phyloP scores from a whole-genome alignment of 2,329 filamentous ascomycete genomes.

The Monilinia vaccinii-corymbosi region DNA sequence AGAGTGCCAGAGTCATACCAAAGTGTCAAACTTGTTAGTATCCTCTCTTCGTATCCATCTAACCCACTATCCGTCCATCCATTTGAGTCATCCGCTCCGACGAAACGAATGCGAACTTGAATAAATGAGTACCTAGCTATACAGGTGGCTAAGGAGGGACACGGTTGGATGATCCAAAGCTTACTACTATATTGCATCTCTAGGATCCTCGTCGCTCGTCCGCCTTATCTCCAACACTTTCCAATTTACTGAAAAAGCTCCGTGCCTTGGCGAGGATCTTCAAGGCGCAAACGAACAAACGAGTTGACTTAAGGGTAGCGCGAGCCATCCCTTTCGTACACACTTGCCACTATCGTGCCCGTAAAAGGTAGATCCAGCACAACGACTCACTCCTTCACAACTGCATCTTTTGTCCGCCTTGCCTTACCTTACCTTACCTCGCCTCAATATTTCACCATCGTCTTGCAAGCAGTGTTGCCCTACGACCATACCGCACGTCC shows the following conservation, averaged over 20 bases:
- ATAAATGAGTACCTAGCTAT: background rate
- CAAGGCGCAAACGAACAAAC: background rate
- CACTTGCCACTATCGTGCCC: background rate
- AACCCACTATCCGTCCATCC: background rate
- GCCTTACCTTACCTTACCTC: background rate
- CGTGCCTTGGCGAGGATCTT: slow-evolving; percentile 3
- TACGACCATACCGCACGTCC: background rate
- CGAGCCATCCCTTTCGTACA: background rate
- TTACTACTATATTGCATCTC: background rate
- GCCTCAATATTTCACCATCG: background rate
- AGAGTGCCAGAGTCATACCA: background rate
- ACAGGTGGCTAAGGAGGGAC: background rate
- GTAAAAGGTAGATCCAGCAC: background rate
- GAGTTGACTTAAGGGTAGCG: slow-evolving; percentile 4
- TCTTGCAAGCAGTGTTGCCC: background rate
- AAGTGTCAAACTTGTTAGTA: slow-evolving; percentile 1
- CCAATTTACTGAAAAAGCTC: background rate
- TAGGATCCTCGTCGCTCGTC: background rate
- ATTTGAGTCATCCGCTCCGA: background rate
- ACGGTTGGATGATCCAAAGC: background rate
- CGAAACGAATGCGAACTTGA: background rate
- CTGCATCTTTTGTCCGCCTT: background rate
- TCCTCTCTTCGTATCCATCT: background rate
- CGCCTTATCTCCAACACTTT: background rate
- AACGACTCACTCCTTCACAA: background rate